phyloP scores from a whole-genome alignment of 164 flowering plant genomes.

The Sedum album region DNA sequence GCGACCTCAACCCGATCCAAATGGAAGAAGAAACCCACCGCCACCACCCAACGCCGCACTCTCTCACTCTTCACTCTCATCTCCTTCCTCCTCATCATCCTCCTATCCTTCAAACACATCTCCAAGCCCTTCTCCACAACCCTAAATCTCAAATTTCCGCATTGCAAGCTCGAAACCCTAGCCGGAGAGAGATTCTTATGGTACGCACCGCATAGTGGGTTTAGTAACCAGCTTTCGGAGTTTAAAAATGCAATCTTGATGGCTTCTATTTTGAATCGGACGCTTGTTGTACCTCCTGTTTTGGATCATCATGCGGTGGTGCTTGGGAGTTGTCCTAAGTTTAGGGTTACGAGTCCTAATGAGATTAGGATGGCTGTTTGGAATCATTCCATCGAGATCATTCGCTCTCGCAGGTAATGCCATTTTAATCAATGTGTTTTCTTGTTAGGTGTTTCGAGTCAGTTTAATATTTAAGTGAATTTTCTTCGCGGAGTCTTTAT shows the following conservation, averaged over 20 bases:
- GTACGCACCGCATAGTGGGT: constrained; percentile 96
- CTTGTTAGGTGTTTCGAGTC: too few species aligned
- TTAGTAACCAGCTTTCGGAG: constrained; percentile 93
- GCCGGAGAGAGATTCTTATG: constrained; percentile 43
- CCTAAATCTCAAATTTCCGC: constrained; percentile 11
- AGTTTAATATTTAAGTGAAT: too few species aligned
- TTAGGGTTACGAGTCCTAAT: constrained; percentile 56
- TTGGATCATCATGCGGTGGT: constrained; percentile 92
- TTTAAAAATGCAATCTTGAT: constrained; percentile 69
- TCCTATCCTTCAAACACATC: constrained; percentile 12
- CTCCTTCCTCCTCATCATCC: constrained; percentile 22
- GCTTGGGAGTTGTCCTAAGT: constrained; percentile 91
- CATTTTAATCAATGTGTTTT: too few species aligned
- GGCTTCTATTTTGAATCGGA: constrained; percentile 71
- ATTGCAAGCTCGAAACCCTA: constrained; percentile 16
- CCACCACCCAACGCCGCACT: constrained; percentile 12
- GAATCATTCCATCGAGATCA: constrained; percentile 55
- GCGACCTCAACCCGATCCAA: constrained; percentile 1
- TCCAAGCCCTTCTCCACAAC: constrained; percentile 9
- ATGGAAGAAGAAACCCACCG: not conserved
- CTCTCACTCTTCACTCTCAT: constrained; percentile 15
- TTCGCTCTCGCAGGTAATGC: constrained; percentile 43
- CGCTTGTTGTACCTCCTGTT: constrained; percentile 79
- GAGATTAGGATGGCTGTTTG: constrained; percentile 62
- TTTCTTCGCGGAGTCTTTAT: too few species aligned